phyloP scores from a whole-genome alignment of 2,329 filamentous ascomycete species.

The Tolypocladium endophyticum region DNA sequence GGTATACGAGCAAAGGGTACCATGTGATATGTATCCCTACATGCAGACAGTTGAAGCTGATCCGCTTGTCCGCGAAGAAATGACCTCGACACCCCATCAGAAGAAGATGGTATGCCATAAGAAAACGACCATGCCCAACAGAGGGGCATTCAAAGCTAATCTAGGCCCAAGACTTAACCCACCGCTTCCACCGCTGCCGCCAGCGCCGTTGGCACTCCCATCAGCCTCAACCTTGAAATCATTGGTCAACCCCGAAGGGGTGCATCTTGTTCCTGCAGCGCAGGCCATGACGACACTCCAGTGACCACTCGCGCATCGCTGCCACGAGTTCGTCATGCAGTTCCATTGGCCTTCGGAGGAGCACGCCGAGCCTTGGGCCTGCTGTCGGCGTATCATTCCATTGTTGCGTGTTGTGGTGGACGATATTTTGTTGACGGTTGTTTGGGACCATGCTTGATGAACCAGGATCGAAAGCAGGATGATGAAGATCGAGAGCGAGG shows the following conservation, averaged over 20 bases:
- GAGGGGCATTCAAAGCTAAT: neutral
- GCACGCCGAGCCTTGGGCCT: conserved; percentile 28
- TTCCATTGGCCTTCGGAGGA: conserved; percentile 42
- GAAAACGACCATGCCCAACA: neutral
- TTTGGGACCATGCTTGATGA: neutral
- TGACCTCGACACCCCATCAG: neutral
- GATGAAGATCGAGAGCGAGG: neutral
- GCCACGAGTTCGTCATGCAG: conserved; percentile 37
- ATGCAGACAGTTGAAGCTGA: no score
- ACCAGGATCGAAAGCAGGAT: neutral
- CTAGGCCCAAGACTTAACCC: neutral
- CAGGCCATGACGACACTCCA: conserved; percentile 36
- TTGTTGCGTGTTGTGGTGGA: neutral
- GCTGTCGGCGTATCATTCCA: conserved; percentile 11
- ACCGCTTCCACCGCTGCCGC: neutral
- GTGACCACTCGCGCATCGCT: conserved; percentile 35
- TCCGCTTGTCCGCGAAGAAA: neutral
- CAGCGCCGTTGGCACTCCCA: conserved; percentile 6
- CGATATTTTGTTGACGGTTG: neutral
- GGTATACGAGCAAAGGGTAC: no score
- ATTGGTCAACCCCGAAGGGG: conserved; percentile 28
- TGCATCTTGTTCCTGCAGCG: conserved; percentile 34
- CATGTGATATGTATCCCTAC: no score
- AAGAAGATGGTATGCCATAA: neutral
- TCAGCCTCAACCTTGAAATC: conserved; percentile 26